phyloP scores from a whole-genome alignment of 768 basidiomycete species.

The Coprinellus aureogranulatus region DNA sequence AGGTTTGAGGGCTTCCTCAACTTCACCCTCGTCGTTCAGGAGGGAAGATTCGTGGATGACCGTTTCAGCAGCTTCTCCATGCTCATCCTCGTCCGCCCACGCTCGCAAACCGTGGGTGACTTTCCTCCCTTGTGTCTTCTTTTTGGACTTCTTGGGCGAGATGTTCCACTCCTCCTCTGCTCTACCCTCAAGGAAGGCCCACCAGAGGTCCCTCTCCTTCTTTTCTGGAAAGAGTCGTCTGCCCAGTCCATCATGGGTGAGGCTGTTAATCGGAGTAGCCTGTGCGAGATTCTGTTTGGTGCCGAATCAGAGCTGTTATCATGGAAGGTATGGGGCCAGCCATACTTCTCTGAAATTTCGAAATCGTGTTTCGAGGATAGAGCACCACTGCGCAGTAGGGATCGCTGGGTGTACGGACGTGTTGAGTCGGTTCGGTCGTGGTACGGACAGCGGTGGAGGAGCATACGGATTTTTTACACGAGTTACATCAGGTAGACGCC shows the following conservation, averaged over 20 bases:
- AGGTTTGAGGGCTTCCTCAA: constrained; percentile 32
- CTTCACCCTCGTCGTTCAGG: constrained; percentile 41
- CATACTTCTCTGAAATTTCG: constrained; percentile 64
- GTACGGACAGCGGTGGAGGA: constrained; percentile 24
- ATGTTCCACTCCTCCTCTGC: constrained; percentile 70
- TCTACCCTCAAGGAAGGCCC: constrained; percentile 69
- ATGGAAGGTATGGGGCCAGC: neutral
- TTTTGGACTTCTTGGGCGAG: constrained; percentile 39
- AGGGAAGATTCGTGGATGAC: constrained; percentile 4
- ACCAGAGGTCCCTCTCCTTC: constrained; percentile 75
- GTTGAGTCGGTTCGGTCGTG: neutral
- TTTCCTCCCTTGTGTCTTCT: constrained; percentile 14
- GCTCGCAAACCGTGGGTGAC: constrained; percentile 32
- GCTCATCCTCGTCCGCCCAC: constrained; percentile 31
- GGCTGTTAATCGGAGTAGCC: constrained; percentile 50
- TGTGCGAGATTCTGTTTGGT: constrained; percentile 61
- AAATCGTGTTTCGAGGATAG: constrained; percentile 55
- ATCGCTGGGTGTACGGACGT: constrained; percentile 32
- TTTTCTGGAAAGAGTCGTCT: constrained; percentile 60
- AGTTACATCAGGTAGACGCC: constrained; percentile 59
- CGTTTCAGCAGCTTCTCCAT: constrained; percentile 8
- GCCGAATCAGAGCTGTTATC: neutral
- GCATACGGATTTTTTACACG: constrained; percentile 72
- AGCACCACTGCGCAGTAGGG: constrained; percentile 69
- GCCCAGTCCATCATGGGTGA: constrained; percentile 22